Evolutionary conservation across 1,284 basidiomycete genomes (phyloP), one percentile per base, ranked within the genome.

Genomic region (Boletus semigastroideus): DNA sequence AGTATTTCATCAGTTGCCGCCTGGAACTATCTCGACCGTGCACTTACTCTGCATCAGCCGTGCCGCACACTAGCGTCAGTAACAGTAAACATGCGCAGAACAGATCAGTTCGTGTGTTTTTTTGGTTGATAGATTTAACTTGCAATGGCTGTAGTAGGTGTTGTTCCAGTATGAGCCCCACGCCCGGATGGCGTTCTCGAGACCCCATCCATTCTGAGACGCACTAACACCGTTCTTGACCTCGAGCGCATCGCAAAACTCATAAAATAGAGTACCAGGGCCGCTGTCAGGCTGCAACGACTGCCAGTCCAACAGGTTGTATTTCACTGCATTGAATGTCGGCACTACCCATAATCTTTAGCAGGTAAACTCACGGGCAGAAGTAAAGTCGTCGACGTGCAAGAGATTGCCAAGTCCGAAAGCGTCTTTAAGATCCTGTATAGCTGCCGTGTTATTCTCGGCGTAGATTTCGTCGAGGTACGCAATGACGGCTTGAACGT

Each of bases 171-270:
- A 86, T 8, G 72, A 64, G 14, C 79, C 79, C 85, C 86, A 88
- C 1, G 86, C 77, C 10, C 67, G 37, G 16, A 89, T 69, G 5
- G 87, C 84, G 55, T 85, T 73, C 0, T 82, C 71, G 11, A 86
- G 68, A 19, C 87, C 86, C 78, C 82, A 87, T 10, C 87, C 86
- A 1, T 59, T 59, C 1, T 73, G 68, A 20, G 78, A 72, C 5
- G 86, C 84, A 46, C 58, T 77, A 3, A 76, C 71, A 6, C 84
- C 84, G 52, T 85, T 59, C 63, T 83, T 83, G 22, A 87, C 83
- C 65, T 90, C 86, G 0, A 90, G 71, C 0, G 84, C 83, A 59
- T 90, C 86, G 56, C 87, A 90, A 68, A 89, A 90, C 16, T 76
- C 44, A 68, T 74, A 84, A 70, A 90, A 90, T 25, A 66, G 55